Conservation (phyloP, 78 protist species). For the Bigelowiella natans region DNA sequence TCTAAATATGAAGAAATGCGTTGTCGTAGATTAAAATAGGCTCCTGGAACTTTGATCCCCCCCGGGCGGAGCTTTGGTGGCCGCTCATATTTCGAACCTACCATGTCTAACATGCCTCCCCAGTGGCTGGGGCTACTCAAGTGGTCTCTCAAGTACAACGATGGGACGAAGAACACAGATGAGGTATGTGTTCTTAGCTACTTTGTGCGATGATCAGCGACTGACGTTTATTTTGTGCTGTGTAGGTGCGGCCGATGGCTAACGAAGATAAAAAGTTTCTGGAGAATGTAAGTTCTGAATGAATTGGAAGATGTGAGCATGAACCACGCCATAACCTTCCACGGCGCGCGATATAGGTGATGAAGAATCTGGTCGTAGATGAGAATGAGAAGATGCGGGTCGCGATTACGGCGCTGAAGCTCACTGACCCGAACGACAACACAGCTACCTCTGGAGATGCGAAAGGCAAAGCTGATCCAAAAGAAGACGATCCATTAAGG, state of each 20-base stretch:
- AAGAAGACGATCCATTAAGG: background rate
- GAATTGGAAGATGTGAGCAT: too few relatives aligned
- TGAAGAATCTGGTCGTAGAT: background rate
- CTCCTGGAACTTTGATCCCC: too few relatives aligned
- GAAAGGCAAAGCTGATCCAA: background rate
- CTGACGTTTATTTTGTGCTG: too few relatives aligned
- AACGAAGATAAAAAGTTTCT: background rate
- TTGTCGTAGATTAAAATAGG: too few relatives aligned
- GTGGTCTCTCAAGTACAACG: background rate
- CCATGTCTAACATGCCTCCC: background rate
- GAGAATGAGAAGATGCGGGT: background rate
- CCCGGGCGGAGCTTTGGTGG: too few relatives aligned
- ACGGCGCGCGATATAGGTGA: too few relatives aligned
- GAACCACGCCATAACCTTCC: too few relatives aligned
- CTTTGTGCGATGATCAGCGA: too few relatives aligned
- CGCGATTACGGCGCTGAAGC: background rate
- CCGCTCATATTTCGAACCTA: too few relatives aligned
- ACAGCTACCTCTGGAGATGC: background rate
- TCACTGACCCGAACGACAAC: background rate
- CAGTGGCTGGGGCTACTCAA: background rate
- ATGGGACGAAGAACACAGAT: background rate
- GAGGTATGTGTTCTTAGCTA: too few relatives aligned
- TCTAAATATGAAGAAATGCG: too few relatives aligned
- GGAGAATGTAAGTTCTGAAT: background rate
- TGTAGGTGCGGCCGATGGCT: background rate